Evolutionary conservation across 371 early-diverging fungal species (phyloP).

Genomic region (Mortierella sp.): DNA sequence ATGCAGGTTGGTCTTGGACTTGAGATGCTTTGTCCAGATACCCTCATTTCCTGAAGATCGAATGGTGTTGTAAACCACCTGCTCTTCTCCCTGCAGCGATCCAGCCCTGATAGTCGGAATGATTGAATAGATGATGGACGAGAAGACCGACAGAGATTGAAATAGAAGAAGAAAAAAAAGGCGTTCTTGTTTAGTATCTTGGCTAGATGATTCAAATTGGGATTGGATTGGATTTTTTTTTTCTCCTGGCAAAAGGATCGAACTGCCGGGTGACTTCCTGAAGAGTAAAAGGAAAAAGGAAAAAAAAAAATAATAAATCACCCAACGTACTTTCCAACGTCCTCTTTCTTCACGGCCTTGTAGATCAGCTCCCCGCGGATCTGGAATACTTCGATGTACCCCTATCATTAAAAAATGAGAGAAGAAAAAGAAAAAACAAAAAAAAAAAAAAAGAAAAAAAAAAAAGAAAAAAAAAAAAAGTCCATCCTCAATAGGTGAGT

Average conservation of each 20-base stretch:
- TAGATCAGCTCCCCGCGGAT: conserved; percentile 52
- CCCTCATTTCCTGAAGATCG: conserved; percentile 84
- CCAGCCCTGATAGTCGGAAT: conserved; percentile 55
- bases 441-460: not conserved
- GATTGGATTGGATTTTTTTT: no score
- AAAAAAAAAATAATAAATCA: not conserved
- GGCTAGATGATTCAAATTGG: not conserved
- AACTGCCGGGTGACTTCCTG: no score
- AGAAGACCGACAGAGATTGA: not conserved
- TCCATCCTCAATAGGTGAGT: not conserved
- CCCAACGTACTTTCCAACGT: conserved; percentile 54
- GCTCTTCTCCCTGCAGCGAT: conserved; percentile 55
- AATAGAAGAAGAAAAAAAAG: conserved; percentile 52
- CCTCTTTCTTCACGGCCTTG: conserved; percentile 58
- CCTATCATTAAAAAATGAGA: conserved; percentile 9
- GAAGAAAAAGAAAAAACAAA: not conserved
- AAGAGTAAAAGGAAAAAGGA: conserved; percentile 9
- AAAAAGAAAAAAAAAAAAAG: not conserved
- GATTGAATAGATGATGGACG: no score
- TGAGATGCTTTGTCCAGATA: conserved; percentile 93
- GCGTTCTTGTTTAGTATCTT: conserved; percentile 28
- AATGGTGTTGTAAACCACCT: conserved; percentile 84
- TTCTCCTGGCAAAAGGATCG: no score
- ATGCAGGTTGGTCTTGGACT: conserved; percentile 87
- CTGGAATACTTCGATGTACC: conserved; percentile 55